Conservation (phyloP, 192 early-diverging fungal genomes). For the Haplosporangium gracile region DNA sequence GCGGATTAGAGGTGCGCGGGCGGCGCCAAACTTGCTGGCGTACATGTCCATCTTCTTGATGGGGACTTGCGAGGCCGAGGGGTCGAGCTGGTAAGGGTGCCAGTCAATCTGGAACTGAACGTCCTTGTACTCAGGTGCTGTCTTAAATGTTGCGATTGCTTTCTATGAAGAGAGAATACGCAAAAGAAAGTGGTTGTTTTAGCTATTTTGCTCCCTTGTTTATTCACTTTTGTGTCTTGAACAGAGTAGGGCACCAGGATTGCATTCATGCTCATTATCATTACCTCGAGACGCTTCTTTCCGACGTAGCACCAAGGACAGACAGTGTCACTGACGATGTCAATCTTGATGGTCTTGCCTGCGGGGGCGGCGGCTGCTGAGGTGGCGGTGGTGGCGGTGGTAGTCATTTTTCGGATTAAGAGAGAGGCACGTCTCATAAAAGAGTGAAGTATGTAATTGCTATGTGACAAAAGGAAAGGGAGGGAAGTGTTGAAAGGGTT, state of each 20-base stretch:
- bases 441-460: background rate
- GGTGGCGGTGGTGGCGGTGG: constrained; percentile 9
- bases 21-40: constrained; percentile 75
- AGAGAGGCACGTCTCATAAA: constrained; percentile 29
- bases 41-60: constrained; percentile 68
- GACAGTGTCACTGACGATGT: constrained; percentile 74
- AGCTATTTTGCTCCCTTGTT: constrained; percentile 36
- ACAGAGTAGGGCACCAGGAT: background rate
- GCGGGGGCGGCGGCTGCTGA: constrained; percentile 3
- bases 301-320: constrained; percentile 88
- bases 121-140: constrained; percentile 55
- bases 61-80: constrained; percentile 66
- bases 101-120: constrained; percentile 72
- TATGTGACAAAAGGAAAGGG: background rate
- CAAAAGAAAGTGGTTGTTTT: background rate
- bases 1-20: constrained; percentile 63
- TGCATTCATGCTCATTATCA: background rate
- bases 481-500: background rate
- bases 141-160: constrained; percentile 55
- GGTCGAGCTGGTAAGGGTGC: constrained; percentile 80
- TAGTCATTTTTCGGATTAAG: constrained; percentile 26
- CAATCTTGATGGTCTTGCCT: constrained; percentile 63
- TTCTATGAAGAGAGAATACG: constrained; percentile 20
- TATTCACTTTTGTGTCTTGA: background rate
- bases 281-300: constrained; percentile 78